phyloP scores from a whole-genome alignment of 352 stramenopile species.

The Phytopythium montanum region DNA sequence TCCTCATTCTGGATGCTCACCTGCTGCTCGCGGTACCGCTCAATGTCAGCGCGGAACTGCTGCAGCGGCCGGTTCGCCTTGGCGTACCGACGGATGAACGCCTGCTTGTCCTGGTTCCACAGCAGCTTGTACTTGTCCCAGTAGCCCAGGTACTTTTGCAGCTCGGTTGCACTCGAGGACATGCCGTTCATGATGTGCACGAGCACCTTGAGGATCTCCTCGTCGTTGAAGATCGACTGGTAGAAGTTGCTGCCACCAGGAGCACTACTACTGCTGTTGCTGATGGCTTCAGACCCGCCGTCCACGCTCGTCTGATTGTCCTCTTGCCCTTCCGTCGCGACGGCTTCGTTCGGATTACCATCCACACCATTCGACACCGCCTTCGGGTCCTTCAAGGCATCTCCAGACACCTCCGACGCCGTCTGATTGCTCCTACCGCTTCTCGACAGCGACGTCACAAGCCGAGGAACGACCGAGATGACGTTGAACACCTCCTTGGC shows the following conservation, averaged over 20 bases:
- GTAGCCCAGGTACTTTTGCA: slow-evolving; percentile 95
- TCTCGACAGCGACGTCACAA: slow-evolving; percentile 53
- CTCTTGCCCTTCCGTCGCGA: slow-evolving; percentile 17
- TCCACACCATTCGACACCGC: background rate
- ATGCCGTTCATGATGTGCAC: slow-evolving; percentile 97
- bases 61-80: slow-evolving; percentile 92
- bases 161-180: slow-evolving; percentile 88
- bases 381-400: background rate
- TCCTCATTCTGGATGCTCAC: slow-evolving; percentile 91
- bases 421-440: slow-evolving; percentile 20
- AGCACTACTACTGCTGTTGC: too few relatives aligned
- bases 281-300: slow-evolving; percentile 2
- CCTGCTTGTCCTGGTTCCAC: slow-evolving; percentile 94
- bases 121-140: slow-evolving; percentile 94
- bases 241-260: slow-evolving; percentile 92
- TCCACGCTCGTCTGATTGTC: background rate
- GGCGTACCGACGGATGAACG: slow-evolving; percentile 94
- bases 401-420: slow-evolving; percentile 9
- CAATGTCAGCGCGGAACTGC: slow-evolving; percentile 92
- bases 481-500: slow-evolving; percentile 95
- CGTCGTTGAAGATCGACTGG: slow-evolving; percentile 94
- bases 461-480: slow-evolving; percentile 88
- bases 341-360: slow-evolving; percentile 7
- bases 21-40: slow-evolving; percentile 90
- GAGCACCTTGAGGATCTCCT: slow-evolving; percentile 94